Conservation (phyloP, 768 basidiomycete genomes). For the Russula foetens region DNA sequence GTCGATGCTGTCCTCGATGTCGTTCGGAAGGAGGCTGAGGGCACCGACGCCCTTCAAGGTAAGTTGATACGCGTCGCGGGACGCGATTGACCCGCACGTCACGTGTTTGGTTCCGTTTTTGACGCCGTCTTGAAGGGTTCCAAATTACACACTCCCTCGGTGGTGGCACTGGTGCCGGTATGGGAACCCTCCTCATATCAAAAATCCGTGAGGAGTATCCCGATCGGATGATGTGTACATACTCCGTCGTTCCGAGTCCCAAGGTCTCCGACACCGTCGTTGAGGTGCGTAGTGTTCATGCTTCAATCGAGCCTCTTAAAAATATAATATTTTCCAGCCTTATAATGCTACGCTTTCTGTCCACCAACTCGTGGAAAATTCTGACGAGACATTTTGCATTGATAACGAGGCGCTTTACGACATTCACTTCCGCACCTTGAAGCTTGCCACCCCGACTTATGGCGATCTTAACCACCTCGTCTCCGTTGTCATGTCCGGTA, state of each 20-base stretch:
- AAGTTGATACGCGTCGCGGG: slow-evolving; percentile 22
- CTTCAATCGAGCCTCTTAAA: not conserved
- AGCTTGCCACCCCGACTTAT: slow-evolving; percentile 91
- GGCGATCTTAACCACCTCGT: slow-evolving; percentile 98
- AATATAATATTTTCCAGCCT: slow-evolving; percentile 47
- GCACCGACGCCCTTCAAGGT: slow-evolving; percentile 95
- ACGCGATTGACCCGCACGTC: no score
- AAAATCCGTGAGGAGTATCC: slow-evolving; percentile 99
- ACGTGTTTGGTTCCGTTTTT: slow-evolving; percentile 5
- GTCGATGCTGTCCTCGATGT: slow-evolving; percentile 98
- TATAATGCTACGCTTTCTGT: slow-evolving; percentile 99
- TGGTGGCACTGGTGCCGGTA: slow-evolving; percentile 99
- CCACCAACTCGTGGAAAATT: slow-evolving; percentile 98
- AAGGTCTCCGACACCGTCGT: slow-evolving; percentile 99
- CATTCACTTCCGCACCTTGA: slow-evolving; percentile 97
- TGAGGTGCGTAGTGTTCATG: slow-evolving; percentile 43
- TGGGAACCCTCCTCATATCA: slow-evolving; percentile 98
- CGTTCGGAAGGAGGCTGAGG: slow-evolving; percentile 98
- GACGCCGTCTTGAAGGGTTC: slow-evolving; percentile 56
- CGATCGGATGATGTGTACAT: slow-evolving; percentile 99
- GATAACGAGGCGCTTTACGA: slow-evolving; percentile 99
- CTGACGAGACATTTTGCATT: slow-evolving; percentile 99
- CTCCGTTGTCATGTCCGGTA: slow-evolving; percentile 96
- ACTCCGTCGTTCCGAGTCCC: slow-evolving; percentile 95
- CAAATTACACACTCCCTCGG: slow-evolving; percentile 98